Conservation (phyloP, 2,329 filamentous ascomycete species). For the Macrophomina phaseolina region DNA sequence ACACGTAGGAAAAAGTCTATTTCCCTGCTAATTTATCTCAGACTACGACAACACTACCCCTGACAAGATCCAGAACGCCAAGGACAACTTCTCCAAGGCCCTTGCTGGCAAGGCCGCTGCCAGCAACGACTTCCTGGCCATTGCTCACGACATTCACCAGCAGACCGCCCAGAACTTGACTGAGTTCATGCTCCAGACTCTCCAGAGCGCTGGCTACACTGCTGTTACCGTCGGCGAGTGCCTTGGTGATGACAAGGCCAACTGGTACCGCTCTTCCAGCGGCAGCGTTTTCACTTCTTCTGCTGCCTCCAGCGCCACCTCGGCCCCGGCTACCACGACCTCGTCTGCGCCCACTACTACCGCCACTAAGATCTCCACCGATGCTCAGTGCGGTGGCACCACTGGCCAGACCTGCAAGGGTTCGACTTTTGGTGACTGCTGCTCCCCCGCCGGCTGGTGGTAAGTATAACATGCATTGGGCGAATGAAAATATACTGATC, state of each 20-base stretch:
- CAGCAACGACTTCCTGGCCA: conserved; percentile 54
- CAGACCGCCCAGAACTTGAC: conserved; percentile 54
- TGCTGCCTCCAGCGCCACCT: conserved; percentile 42
- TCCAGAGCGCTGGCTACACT: conserved; percentile 48
- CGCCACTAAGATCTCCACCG: conserved; percentile 31
- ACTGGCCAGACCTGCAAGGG: conserved; percentile 27
- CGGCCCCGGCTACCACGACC: conserved; percentile 37
- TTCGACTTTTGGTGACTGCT: conserved; percentile 33
- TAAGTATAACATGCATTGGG: neutral
- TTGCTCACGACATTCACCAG: conserved; percentile 58
- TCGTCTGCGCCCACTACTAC: conserved; percentile 27
- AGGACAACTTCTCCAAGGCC: conserved; percentile 58
- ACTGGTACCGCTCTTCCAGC: conserved; percentile 53
- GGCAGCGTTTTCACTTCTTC: conserved; percentile 28
- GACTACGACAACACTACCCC: conserved; percentile 63
- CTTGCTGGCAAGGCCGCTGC: conserved; percentile 44
- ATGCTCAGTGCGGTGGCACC: conserved; percentile 35
- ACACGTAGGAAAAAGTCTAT: too few relatives aligned
- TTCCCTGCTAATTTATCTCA: neutral
- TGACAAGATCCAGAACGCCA: conserved; percentile 56
- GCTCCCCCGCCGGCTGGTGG: conserved; percentile 32
- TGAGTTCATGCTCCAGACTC: conserved; percentile 50
- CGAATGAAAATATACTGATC: neutral
- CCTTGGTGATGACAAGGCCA: conserved; percentile 50
- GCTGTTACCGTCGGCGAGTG: conserved; percentile 56